phyloP scores from a whole-genome alignment of 2,329 filamentous ascomycete species.

The Magnaporthiopsis rhizophila region DNA sequence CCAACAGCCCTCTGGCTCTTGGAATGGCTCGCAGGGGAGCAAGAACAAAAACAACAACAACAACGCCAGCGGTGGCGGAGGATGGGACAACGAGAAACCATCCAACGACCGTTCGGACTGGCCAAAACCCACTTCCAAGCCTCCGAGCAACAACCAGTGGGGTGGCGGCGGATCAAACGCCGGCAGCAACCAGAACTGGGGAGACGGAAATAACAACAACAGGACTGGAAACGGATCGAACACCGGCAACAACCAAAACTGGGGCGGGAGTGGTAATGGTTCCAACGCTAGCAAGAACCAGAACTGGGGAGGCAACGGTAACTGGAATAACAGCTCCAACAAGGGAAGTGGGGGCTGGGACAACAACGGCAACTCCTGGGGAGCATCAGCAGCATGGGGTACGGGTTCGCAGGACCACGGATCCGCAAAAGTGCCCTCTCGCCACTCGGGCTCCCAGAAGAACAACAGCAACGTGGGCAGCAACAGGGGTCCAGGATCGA shows the following conservation, averaged over 20 bases:
- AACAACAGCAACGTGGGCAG: neutral
- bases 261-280: neutral
- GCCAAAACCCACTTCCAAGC: neutral
- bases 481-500: neutral
- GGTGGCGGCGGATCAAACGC: conserved; percentile 2
- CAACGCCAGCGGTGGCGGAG: conserved; percentile 4
- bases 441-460: neutral
- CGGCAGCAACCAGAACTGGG: neutral
- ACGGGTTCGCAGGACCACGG: neutral
- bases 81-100: neutral
- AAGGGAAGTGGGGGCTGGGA: conserved; percentile 7
- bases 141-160: neutral
- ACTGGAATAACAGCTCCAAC: conserved; percentile 11
- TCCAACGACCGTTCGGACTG: neutral
- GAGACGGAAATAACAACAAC: neutral
- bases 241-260: conserved; percentile 6
- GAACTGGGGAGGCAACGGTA: conserved; percentile 9
- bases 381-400: neutral
- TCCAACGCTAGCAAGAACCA: neutral
- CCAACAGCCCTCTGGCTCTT: conserved; percentile 2
- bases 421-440: neutral
- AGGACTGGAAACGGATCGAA: neutral
- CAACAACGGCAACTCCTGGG: neutral
- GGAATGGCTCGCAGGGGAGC: neutral
- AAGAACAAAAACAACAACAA: conserved; percentile 11